Evolutionary conservation across 352 stramenopile genomes (phyloP).

Genomic region (Pythium phragmiticola): DNA sequence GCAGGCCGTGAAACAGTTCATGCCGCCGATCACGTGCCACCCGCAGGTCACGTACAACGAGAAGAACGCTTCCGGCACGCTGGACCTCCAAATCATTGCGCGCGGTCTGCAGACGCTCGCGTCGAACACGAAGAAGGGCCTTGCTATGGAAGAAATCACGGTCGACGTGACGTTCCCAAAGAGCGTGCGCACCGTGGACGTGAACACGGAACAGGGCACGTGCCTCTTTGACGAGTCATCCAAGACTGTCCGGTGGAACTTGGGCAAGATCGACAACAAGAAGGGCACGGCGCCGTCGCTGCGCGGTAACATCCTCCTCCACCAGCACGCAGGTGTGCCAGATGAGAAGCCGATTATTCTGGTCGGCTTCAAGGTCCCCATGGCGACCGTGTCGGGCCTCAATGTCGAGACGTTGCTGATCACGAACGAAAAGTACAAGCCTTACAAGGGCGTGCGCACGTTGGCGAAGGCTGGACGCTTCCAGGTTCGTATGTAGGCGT

Average conservation of each 20-base stretch:
- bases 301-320: conserved; percentile 90
- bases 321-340: conserved; percentile 74
- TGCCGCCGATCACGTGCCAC: conserved; percentile 88
- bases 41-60: conserved; percentile 85
- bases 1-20: conserved; percentile 68
- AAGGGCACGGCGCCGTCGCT: conserved; percentile 86
- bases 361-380: conserved; percentile 95
- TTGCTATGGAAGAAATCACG: conserved; percentile 90
- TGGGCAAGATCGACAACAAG: conserved; percentile 91
- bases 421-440: conserved; percentile 96
- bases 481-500: conserved; percentile 92
- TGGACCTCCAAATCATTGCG: conserved; percentile 75
- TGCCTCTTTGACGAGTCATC: conserved; percentile 95
- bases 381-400: conserved; percentile 95
- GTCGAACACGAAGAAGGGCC: conserved; percentile 76
- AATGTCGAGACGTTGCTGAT: conserved; percentile 94
- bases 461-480: conserved; percentile 95
- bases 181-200: conserved; percentile 92
- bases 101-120: conserved; percentile 75
- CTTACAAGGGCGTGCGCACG: conserved; percentile 97
- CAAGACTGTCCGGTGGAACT: conserved; percentile 94
- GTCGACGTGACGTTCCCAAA: conserved; percentile 97
- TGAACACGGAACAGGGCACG: conserved; percentile 90
- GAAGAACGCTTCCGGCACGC: conserved; percentile 51
- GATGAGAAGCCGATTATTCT: conserved; percentile 94